Base-by-base conservation (phyloP, 2,329 filamentous ascomycete species). In the Pseudocercospora crystallina region DNA sequence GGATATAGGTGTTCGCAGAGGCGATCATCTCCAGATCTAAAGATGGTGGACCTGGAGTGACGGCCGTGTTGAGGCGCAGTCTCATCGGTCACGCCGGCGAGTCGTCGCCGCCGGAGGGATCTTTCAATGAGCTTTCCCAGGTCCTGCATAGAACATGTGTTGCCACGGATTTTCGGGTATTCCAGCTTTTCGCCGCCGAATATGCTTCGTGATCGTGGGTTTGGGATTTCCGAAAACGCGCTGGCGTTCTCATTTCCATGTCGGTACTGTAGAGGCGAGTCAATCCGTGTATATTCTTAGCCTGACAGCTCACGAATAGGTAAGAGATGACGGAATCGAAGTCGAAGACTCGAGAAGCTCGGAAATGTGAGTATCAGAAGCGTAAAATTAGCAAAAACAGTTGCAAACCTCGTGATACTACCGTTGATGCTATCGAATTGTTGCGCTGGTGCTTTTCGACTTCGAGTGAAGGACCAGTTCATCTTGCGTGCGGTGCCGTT, bases 401-500 rank as follows among this genome's bases (percentile, higher is more conserved):
- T 26, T 26, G 20, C 20, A 26, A 26, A 26, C 4, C 20, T 26
- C 20, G 20, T 26, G 20, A 26, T 26, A 26, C 20, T 7, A 26
- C 20, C 20, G 20, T 26, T 26, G 20, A 7, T 26, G 20, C 20
- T 26, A 26, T 26, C 20, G 20, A 26, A 26, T 26, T 26, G 20
- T 26, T 26, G 20, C 20, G 7, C 20, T 26, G 20, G 20, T 26
- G 20, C 20, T 7, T 26, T 26, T 26, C 20, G 20, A 26, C 20
- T 26, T 26, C 20, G 20, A 26, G 20, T 3, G 20, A 3, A 26
- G 20, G 20, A 7, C 7, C 20, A 26, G 20, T 26, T 26, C 20
- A 7, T 26, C 20, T 26, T 26, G 20, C 41, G 35, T 43, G 45
- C 45, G 37, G 45, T 48, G 46, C 38, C 46, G 46, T 48, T 48